phyloP scores from a whole-genome alignment of 139 green algal genomes.

The Auxenochlorella protothecoides region DNA sequence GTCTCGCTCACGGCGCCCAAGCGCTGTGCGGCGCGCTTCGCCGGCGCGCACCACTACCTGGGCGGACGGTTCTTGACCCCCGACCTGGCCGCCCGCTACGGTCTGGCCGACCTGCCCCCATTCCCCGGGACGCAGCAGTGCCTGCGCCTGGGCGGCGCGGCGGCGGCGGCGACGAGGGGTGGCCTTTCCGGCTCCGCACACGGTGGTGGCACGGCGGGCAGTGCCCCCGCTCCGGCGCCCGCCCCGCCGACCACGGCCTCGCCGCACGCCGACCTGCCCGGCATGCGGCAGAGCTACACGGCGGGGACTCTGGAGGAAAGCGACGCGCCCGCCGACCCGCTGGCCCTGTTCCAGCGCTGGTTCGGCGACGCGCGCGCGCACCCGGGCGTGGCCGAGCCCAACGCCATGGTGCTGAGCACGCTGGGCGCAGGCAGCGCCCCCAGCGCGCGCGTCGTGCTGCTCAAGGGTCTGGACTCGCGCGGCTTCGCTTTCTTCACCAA shows the following conservation, averaged over 20 bases:
- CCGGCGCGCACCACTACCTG: constrained; percentile 83
- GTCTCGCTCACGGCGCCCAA: constrained; percentile 94
- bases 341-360: constrained; percentile 57
- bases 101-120: constrained; percentile 51
- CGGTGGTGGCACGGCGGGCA: neutral
- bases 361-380: constrained; percentile 31
- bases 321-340: constrained; percentile 36
- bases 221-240: neutral
- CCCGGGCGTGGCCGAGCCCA: constrained; percentile 55
- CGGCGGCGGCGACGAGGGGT: too few species aligned
- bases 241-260: neutral
- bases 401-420: constrained; percentile 68
- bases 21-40: constrained; percentile 57
- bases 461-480: constrained; percentile 65
- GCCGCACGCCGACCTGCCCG: constrained; percentile 27
- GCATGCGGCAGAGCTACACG: constrained; percentile 62
- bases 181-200: too few species aligned
- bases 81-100: constrained; percentile 30
- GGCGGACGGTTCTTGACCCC: constrained; percentile 89
- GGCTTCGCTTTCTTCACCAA: constrained; percentile 91
- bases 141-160: constrained; percentile 29
- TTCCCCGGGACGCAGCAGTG: constrained; percentile 62
- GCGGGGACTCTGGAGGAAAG: constrained; percentile 4
- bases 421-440: constrained; percentile 27
- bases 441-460: constrained; percentile 66